These are phyloP conservation scores for Hanseniaspora pseudoguilliermondii DNA, from an alignment of 805 yeast species.

Conservation along the genomic window DNA sequence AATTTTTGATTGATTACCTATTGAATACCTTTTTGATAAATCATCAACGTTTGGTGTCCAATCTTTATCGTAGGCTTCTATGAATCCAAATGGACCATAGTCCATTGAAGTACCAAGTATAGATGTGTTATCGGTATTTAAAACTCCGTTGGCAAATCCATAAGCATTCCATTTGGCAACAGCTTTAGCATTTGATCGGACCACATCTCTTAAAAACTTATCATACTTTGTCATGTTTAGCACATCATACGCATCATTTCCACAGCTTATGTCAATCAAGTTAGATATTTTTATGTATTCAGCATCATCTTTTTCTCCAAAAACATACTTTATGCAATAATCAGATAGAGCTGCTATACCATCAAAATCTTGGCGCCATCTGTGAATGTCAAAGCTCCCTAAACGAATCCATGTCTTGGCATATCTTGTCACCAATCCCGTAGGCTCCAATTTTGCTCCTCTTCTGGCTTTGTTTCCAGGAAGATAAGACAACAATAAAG, in stretches of 20 bases:
- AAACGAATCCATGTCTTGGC: constrained; percentile 78
- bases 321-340: constrained; percentile 47
- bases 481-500: constrained; percentile 54
- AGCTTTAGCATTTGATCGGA: constrained; percentile 58
- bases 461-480: constrained; percentile 73
- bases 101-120: constrained; percentile 80
- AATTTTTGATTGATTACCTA: constrained; percentile 69
- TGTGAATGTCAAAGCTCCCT: constrained; percentile 75
- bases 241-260: constrained; percentile 18
- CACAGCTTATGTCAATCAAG: constrained; percentile 2
- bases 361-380: constrained; percentile 55
- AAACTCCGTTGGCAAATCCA: constrained; percentile 87
- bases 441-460: constrained; percentile 48
- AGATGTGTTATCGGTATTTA: constrained; percentile 89
- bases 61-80: constrained; percentile 71
- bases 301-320: constrained; percentile 19
- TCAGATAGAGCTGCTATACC: constrained; percentile 56
- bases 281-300: constrained; percentile 17
- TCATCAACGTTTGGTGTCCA: constrained; percentile 91
- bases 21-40: constrained; percentile 54
- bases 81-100: constrained; percentile 86
- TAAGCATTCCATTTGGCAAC: constrained; percentile 82
- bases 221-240: constrained; percentile 47
- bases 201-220: constrained; percentile 55
- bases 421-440: constrained; percentile 75